These are phyloP conservation scores for Acer campestre DNA, from an alignment of 345 rosid genomes.

Conservation along the genomic window DNA sequence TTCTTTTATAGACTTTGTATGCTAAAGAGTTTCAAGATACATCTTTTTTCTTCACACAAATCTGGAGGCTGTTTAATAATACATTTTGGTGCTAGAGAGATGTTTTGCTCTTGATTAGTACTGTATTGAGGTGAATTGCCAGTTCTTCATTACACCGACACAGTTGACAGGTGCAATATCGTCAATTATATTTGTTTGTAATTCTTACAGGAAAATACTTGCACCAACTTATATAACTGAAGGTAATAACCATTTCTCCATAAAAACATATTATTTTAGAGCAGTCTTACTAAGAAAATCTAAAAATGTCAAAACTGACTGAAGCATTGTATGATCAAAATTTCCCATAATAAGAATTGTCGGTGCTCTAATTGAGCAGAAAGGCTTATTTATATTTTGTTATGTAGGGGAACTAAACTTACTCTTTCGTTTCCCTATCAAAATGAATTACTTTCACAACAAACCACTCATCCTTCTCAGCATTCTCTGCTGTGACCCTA, in stretches of 20 bases:
- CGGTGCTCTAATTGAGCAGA: not conserved
- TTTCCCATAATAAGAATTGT: not conserved
- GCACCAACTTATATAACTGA: slow-evolving; percentile 1
- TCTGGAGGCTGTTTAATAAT: not conserved
- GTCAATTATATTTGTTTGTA: not conserved
- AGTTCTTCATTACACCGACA: not conserved
- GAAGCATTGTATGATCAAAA: not conserved
- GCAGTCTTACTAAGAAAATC: not conserved
- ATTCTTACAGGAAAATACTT: not conserved
- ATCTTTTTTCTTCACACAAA: not conserved
- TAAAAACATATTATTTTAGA: not conserved
- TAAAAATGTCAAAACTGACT: not conserved
- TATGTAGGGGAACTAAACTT: slow-evolving; percentile 34
- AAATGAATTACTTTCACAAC: slow-evolving; percentile 90
- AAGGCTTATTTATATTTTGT: not conserved
- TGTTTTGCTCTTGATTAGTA: not conserved
- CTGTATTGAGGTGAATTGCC: not conserved
- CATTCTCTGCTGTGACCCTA: slow-evolving; percentile 73
- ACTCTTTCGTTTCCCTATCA: slow-evolving; percentile 92
- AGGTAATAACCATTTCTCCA: not conserved
- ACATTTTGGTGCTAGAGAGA: not conserved
- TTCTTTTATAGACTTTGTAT: not conserved
- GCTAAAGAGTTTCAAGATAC: not conserved
- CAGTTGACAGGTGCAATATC: not conserved
- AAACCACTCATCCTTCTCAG: slow-evolving; percentile 92